These are phyloP conservation scores for Pholiota adiposa DNA, from an alignment of 1,284 basidiomycete species.

Conservation along the genomic window DNA sequence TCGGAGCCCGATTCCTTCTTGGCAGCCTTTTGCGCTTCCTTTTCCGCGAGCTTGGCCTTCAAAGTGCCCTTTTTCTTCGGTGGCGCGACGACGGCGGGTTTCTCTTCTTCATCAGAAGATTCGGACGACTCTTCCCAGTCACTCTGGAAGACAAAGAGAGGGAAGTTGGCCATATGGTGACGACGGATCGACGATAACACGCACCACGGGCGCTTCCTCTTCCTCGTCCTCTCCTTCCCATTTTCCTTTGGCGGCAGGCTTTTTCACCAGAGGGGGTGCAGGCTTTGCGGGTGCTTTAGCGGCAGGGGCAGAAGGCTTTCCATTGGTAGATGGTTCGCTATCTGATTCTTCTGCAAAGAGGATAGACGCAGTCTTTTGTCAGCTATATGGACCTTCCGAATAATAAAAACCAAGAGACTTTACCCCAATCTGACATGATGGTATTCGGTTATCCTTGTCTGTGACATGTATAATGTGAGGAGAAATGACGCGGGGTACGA, in stretches of 20 bases:
- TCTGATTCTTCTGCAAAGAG: constrained; percentile 40
- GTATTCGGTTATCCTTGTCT: neutral
- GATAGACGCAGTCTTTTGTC: constrained; percentile 15
- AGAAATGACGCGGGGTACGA: neutral
- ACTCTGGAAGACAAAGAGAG: constrained; percentile 54
- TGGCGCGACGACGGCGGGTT: constrained; percentile 54
- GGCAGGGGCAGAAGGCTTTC: constrained; percentile 38
- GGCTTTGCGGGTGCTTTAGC: constrained; percentile 43
- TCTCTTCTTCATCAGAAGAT: constrained; percentile 71
- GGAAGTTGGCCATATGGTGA: neutral
- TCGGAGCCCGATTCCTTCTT: constrained; percentile 45
- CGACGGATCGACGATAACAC: constrained; percentile 26
- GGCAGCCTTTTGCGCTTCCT: constrained; percentile 57
- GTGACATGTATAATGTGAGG: neutral
- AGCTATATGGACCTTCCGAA: constrained; percentile 16
- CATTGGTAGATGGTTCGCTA: constrained; percentile 41
- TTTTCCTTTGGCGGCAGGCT: constrained; percentile 48
- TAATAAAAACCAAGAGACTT: constrained; percentile 15
- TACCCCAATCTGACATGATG: constrained; percentile 34
- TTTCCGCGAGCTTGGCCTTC: constrained; percentile 89
- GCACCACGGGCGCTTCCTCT: constrained; percentile 59
- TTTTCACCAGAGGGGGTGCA: constrained; percentile 24
- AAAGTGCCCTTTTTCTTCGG: constrained; percentile 90
- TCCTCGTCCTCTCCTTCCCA: constrained; percentile 93
- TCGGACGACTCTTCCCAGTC: constrained; percentile 93